Base-by-base conservation (phyloP, 2,329 filamentous ascomycete genomes). In the Colletotrichum sp. region DNA sequence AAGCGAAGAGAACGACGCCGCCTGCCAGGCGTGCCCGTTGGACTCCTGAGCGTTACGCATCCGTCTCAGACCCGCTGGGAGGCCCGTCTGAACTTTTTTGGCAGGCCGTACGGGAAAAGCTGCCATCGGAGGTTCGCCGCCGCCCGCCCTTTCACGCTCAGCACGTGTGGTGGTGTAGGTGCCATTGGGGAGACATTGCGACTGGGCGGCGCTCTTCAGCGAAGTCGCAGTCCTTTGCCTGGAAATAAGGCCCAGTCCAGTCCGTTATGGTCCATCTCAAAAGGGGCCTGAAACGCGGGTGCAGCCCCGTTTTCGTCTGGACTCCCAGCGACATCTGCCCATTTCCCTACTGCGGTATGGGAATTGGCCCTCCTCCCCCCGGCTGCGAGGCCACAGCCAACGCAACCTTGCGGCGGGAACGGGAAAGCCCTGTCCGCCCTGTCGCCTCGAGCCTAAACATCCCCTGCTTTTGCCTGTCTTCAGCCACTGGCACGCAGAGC, bases 281-380 rank as follows among this genome's bases (percentile, higher is more conserved):
- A 68, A 48, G 56, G 69, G 55, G 55, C 58, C 69, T 75, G 73
- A 75, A 75, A 73, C 73, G 69, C 34, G 43, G 38, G 34, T 55
- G 36, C 58, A 69, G 73, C 73, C 69, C 73, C 73, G 56, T 69
- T 65, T 69, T 75, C 73, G 63, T 75, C 69, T 73, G 73, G 73
- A 75, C 69, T 75, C 58, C 43, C 58, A 59, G 63, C 56, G 34
- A 58, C 69, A 68, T 52, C 43, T 66, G 69, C 69, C 73, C 73
- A 75, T 32, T 36, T 26, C 55, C 26, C 43, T 52, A 52, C 43
- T 13, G 43, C 43, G 43, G 59, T 21, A 52, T 52, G 43, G 43
- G n/a, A 52, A 52, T 52, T 52, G 43, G 21, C 43, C 43, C 43
- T 52, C n/a, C 1, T 14, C 14, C 10, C 43, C 43, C 43, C n/a